A percentile compares a stretch with the other conserved stretches of the same genome.
These are phyloP conservation scores for Metarhizium sp. DNA, from an alignment of 2,329 filamentous ascomycete species.

Conservation along the genomic window DNA sequence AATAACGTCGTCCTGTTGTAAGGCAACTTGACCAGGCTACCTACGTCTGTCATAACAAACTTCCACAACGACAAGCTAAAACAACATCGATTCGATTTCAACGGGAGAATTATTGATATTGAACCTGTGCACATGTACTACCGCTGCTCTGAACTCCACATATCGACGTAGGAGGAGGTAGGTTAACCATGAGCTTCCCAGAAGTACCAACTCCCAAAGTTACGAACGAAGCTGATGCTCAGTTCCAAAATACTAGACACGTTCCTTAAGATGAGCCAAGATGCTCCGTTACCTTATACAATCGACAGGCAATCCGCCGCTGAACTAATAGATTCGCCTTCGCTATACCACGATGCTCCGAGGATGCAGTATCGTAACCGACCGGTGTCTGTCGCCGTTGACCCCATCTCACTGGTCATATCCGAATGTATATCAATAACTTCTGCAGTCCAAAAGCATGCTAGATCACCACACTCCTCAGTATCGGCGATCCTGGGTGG, in stretches of 20 bases:
- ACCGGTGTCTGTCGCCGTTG: constrained; percentile 70
- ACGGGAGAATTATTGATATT: neutral
- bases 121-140: neutral
- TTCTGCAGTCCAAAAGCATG: constrained; percentile 95
- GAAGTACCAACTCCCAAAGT: neutral
- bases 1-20: neutral
- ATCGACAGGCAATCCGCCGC: neutral
- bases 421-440: constrained; percentile 99
- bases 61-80: neutral
- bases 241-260: neutral
- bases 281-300: neutral
- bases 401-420: constrained; percentile 86
- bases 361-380: constrained; percentile 52
- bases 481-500: constrained; percentile 92
- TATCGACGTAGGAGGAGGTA: neutral
- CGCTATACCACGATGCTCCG: constrained; percentile 19
- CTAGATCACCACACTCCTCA: constrained; percentile 89
- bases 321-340: neutral
- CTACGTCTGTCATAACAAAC: neutral
- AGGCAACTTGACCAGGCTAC: neutral
- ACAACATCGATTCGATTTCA: neutral
- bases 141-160: neutral
- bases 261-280: constrained; percentile 2
- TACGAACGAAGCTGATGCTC: neutral
- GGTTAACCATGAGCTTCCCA: neutral